Base-by-base conservation (phyloP, 371 early-diverging fungal species). In the Saksenaea vasiformis region DNA sequence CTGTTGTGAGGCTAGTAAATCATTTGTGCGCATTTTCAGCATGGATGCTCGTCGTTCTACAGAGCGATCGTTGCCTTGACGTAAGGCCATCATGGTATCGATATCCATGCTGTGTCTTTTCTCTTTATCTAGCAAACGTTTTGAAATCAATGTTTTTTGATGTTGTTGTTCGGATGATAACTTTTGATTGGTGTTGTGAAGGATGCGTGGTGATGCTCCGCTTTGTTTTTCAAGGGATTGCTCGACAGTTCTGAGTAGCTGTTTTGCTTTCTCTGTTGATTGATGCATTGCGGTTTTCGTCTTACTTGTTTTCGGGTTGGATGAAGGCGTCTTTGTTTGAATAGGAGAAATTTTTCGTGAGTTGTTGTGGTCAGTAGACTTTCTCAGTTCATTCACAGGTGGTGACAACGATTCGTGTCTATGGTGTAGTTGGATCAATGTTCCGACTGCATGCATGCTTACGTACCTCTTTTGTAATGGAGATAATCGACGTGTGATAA, bases 31-130 rank as follows among this genome's bases (percentile, higher is more conserved):
- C 24, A n/a, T 37, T 35, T 67, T 67, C 9, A 58, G 41, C 2
- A 67, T n/a, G 7, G 62, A 62, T 15, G 37, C 26, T 37, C 67
- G 58, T 13, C 67, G 57, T 41, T 66, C 66, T n/a, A 66, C 15
- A n/a, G 56, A n/a, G 4, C 57, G 62, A 54, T 67, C 67, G n/a
- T 44, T 62, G 26, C 62, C 67, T 14, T 47, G 60, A 19, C 56
- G 55, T 24, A 67, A 59, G 5, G 62, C 62, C 36, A 67, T 24
- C 51, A 67, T 41, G 7, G 44, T 62, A 13, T 62, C 62, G 19
- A 67, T 8, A 41, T 62, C 67, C 38, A 62, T 22, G 22, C 66
- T 65, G 13, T 56, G 66, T 26, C 56, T 38, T 47, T 60, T 60
- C 54, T 24, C 54, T 28, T 17, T 35, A 47, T 47, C 51, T 47